Percentiles rank a stretch among this genome's conserved stretches.
phyloP scores from a whole-genome alignment of 2,329 filamentous ascomycete genomes.

The Alternaria novae-zelandiae region DNA sequence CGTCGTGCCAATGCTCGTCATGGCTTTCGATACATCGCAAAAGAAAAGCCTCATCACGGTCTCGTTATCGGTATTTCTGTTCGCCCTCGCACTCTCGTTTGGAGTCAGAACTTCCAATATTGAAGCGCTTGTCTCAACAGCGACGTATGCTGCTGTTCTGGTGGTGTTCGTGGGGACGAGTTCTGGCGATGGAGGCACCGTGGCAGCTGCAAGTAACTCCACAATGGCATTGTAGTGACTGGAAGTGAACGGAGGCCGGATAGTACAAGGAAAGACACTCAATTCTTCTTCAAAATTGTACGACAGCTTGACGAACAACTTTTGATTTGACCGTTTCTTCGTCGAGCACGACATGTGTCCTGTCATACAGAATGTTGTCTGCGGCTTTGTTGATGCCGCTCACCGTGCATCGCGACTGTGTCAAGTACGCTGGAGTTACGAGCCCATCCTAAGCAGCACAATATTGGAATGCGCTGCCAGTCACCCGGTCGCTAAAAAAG shows the following conservation, averaged over 20 bases:
- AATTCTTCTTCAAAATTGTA: too few species aligned
- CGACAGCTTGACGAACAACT: too few species aligned
- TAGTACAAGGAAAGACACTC: too few species aligned
- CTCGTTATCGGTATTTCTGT: rapidly evolving
- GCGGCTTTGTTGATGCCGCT: too few species aligned
- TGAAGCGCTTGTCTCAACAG: not conserved
- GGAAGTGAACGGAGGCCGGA: not conserved
- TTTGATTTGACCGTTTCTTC: too few species aligned
- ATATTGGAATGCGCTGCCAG: too few species aligned
- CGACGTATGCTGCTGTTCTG: not conserved
- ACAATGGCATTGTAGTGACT: not conserved
- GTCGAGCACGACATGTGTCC: too few species aligned
- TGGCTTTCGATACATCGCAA: not conserved
- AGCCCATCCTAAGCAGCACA: too few species aligned
- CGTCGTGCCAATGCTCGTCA: not conserved
- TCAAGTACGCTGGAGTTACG: too few species aligned
- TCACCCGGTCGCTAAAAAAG: too few species aligned
- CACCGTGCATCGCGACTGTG: too few species aligned
- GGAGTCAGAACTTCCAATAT: not conserved
- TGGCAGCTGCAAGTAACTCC: not conserved
- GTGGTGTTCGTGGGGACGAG: not conserved
- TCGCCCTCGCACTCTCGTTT: not conserved
- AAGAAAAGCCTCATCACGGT: not conserved
- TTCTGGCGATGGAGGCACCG: not conserved
- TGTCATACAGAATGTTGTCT: too few species aligned